Base-by-base conservation (phyloP, 768 basidiomycete genomes). In the Tephrocybe sp. region DNA sequence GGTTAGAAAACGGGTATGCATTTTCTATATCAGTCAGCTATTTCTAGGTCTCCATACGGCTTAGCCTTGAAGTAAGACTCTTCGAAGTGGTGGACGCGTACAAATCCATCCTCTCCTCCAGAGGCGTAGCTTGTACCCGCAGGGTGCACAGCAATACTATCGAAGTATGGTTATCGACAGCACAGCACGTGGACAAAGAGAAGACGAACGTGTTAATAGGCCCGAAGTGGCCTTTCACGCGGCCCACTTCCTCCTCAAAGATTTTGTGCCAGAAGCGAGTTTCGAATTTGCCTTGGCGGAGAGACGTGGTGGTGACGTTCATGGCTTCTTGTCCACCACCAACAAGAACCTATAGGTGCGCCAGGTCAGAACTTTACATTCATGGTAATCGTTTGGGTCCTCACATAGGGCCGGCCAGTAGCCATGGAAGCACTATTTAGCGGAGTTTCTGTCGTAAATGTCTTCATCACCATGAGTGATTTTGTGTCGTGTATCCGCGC, bases 321-420 rank as follows among this genome's bases (percentile, higher is more conserved):
- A 93, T 96, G 4, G 97, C 97, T 65, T 97, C 96, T 70, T 98
- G 97, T 38, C 97, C 97, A 68, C 97, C 96, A 39, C 97, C 97
- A 19, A 97, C 76, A 30, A 98, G 80, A 38, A 95, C 79, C 90
- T 93, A 49, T 7, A 22, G 33, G 14, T 13, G 12, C 16, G 2
- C 4, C 19, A 32, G 32, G 30, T 48, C 19, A 48, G 38, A 10
- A 42, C 30, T 36, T 31, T 36, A 48, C 34, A 48, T 45, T 9
- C 2, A 22, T 16, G 13, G 19, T 41, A 13, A 44, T 38, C 13
- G 11, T 20, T 16, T 12, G 9, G 11, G 22, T 40, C 6, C 16
- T 1, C 22, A 22, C 91, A 63, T 94, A 98, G 43, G 95, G 96
- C 60, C 84, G 80, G 51, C 78, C 77, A 6, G 90, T 90, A 4